These are phyloP conservation scores for Cronartium quercuum DNA, from an alignment of 1,284 basidiomycete genomes.

Conservation along the genomic window DNA sequence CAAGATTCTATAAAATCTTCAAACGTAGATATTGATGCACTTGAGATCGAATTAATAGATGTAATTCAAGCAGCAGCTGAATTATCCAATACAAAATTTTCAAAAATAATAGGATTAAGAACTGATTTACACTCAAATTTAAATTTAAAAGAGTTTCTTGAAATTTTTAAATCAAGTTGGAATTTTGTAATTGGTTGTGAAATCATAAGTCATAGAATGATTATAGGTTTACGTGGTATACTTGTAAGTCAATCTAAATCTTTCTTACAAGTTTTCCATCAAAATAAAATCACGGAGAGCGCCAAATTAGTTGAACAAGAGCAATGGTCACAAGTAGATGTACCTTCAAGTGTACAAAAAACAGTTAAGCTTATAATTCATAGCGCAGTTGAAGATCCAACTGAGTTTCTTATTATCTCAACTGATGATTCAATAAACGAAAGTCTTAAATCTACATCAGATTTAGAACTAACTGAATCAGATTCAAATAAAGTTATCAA, in stretches of 20 bases:
- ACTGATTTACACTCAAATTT: constrained; percentile 71
- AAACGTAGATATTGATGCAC: constrained; percentile 45
- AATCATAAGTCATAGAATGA: constrained; percentile 76
- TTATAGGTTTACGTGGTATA: constrained; percentile 77
- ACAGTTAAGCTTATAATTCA: constrained; percentile 69
- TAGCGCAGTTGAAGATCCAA: constrained; percentile 72
- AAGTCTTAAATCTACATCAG: too few relatives aligned
- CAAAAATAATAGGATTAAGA: constrained; percentile 69
- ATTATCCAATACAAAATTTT: constrained; percentile 70
- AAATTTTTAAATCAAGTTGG: constrained; percentile 79
- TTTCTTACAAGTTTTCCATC: constrained; percentile 81
- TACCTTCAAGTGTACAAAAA: constrained; percentile 62
- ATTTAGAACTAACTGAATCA: constrained; percentile 39
- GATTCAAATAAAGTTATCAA: constrained; percentile 63
- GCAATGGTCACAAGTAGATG: constrained; percentile 75
- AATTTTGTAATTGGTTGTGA: constrained; percentile 81
- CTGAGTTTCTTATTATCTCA: constrained; percentile 56
- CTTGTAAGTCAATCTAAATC: constrained; percentile 74
- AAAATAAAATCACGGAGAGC: constrained; percentile 68
- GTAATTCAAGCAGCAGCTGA: constrained; percentile 73
- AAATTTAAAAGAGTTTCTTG: constrained; percentile 66
- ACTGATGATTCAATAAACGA: too few relatives aligned
- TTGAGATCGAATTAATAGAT: constrained; percentile 63
- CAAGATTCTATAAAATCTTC: too few relatives aligned
- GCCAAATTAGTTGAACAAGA: constrained; percentile 89